Base-by-base conservation (phyloP, 371 early-diverging fungal genomes). In the Circinella minor region DNA sequence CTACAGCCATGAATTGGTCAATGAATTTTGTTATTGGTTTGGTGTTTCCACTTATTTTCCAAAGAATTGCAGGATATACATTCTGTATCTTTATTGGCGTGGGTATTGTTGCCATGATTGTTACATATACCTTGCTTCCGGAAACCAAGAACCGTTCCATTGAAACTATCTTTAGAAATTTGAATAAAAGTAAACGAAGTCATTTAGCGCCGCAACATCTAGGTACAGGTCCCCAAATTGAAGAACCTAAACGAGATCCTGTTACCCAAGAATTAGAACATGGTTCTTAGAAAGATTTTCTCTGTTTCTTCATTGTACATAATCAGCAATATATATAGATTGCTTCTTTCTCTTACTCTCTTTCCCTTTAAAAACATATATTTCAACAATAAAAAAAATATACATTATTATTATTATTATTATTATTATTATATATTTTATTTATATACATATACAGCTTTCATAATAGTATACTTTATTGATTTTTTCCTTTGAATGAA, bases 61-160 rank as follows among this genome's bases (percentile, higher is more conserved):
- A 63, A 14, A 79, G 76, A 7, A 77, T 89, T 72, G 78, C 78
- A 61, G 77, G 79, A 70, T 87, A 84, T 75, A 79, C 84, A 8
- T 91, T 90, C 82, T 76, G 89, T 63, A 80, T 90, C 72, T 91
- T 82, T 63, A 73, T 71, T 17, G 73, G 74, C 57, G 71, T 78
- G 46, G 71, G 71, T 36, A 55, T 68, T 13, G 68, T 67, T 13
- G 67, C 73, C 55, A 62, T 70, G 27, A 39, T 74, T 36, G 70
- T 74, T 34, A 77, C 72, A 14, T 64, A 55, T 64, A 65, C 71
- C 62, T 54, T 66, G 46, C 18, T 70, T 17, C 92, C 93, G 15
- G 96, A 95, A 79, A 94, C 94, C 15, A 88, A 86, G 74, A 89
- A 88, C 37, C 77, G 85, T 13, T 82, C 89, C 13, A 80, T 90